Evolutionary conservation across 2,329 filamentous ascomycete genomes (phyloP).

Genomic region (Beauveria sp.): DNA sequence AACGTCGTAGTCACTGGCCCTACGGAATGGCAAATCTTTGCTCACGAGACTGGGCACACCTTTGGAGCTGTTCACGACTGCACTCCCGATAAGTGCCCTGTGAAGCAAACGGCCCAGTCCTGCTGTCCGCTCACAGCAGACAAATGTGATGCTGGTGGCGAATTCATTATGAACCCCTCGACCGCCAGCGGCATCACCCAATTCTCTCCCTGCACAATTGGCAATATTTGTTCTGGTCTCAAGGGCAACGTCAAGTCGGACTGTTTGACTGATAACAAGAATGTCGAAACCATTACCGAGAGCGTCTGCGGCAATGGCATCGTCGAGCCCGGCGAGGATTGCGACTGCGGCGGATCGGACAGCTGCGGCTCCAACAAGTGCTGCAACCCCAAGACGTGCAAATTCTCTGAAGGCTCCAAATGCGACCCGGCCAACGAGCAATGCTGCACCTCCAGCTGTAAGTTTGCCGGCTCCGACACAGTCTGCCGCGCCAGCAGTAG

Average conservation of each 20-base stretch:
- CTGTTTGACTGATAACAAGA: constrained; percentile 80
- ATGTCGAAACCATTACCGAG: constrained; percentile 72
- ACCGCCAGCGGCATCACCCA: constrained; percentile 62
- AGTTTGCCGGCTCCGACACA: constrained; percentile 57
- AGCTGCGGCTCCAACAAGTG: constrained; percentile 70
- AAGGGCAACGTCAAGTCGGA: constrained; percentile 65
- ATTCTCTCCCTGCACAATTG: constrained; percentile 85
- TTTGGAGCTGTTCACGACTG: constrained; percentile 97
- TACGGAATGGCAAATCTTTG: constrained; percentile 91
- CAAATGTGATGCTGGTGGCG: constrained; percentile 66
- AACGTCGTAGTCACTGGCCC: constrained; percentile 83
- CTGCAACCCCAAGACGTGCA: constrained; percentile 82
- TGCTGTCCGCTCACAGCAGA: constrained; percentile 71
- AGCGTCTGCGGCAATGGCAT: constrained; percentile 95
- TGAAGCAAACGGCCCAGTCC: constrained; percentile 41
- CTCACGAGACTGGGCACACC: constrained; percentile 88
- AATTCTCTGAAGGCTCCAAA: constrained; percentile 65
- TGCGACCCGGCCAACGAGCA: constrained; percentile 80
- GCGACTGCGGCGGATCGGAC: constrained; percentile 77
- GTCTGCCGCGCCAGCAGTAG: constrained; percentile 78
- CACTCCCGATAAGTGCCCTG: constrained; percentile 59
- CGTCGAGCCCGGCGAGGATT: constrained; percentile 88
- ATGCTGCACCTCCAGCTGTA: constrained; percentile 63
- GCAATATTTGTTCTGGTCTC: constrained; percentile 88
- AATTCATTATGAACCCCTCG: constrained; percentile 94